These are phyloP conservation scores for Aphanocladium album DNA, from an alignment of 2,329 filamentous ascomycete species.

Conservation along the genomic window DNA sequence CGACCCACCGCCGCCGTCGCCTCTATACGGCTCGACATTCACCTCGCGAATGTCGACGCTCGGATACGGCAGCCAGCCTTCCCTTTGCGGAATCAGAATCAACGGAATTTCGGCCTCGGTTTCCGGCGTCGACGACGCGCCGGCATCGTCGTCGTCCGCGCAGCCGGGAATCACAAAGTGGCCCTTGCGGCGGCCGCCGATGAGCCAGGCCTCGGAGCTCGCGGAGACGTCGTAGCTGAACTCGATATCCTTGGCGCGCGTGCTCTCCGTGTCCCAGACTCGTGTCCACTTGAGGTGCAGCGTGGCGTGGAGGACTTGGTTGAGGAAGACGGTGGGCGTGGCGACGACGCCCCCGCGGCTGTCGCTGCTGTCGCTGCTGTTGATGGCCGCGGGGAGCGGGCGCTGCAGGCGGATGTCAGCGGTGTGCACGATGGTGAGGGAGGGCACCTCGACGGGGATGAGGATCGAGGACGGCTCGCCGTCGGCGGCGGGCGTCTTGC, in stretches of 20 bases:
- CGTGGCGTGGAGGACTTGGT: constrained; percentile 60
- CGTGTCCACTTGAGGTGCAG: constrained; percentile 60
- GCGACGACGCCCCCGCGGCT: too few relatives aligned
- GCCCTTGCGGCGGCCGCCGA: constrained; percentile 75
- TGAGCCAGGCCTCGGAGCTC: constrained; percentile 71
- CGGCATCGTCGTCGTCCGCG: constrained; percentile 14
- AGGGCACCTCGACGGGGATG: constrained; percentile 86
- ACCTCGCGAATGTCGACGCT: constrained; percentile 70
- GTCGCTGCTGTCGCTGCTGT: constrained; percentile 22
- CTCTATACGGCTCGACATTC: constrained; percentile 22
- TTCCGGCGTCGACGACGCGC: constrained; percentile 34
- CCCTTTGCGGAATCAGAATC: constrained; percentile 71
- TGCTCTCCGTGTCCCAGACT: constrained; percentile 50
- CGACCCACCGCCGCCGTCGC: constrained; percentile 16
- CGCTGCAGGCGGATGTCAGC: constrained; percentile 57
- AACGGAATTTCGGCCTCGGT: constrained; percentile 59
- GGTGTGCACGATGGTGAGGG: constrained; percentile 76
- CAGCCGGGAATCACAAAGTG: constrained; percentile 60
- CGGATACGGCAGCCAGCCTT: constrained; percentile 75
- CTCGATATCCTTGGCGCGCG: constrained; percentile 49
- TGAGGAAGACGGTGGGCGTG: constrained; percentile 49
- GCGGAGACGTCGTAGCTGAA: constrained; percentile 81
- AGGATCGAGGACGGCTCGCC: constrained; percentile 60
- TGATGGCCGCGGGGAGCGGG: constrained; percentile 27
- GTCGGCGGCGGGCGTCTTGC: constrained; percentile 11